Evolutionary conservation across 176 grass and related monocot genomes (phyloP), one percentile per base, ranked within the genome.

Genomic region (Alloteropsis semialata): DNA sequence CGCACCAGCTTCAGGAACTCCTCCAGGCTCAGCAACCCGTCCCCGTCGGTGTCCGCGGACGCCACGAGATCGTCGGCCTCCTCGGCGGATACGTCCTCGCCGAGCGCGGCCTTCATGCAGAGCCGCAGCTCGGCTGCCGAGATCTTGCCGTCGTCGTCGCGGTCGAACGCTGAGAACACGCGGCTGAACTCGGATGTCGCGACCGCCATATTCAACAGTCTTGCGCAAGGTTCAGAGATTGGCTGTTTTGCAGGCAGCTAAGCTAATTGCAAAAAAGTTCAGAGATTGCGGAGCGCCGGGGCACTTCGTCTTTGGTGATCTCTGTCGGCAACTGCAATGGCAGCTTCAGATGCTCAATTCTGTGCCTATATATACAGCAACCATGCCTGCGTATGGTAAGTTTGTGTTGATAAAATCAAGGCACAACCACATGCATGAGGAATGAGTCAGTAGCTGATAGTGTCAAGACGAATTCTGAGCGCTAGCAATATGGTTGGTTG

Each of bases 111-210:
- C n/a, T 55, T 81, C 63, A 81, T 68, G 78, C 63, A 68, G 1
- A 55, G 63, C 15, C 63, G 63, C 78, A 81, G 63, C 78, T 81
- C 78, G 16, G 48, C 9, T 10, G 78, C 78, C 32, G 63, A 81
- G 48, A 81, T 67, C 63, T 81, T 68, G 48, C 78, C 63, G 61
- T 80, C 63, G 43, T 16, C 61, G 61, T 80, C 78, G 0, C 78
- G 46, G 50, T 80, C 77, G 4, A 80, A 65, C 14, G 77, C 45
- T 6, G 77, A 51, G 64, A 80, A 80, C 14, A 80, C 62, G 32
- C 77, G 77, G 77, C 45, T 51, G 32, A 80, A 80, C 22, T 53
- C 62, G 14, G 62, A 37, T 3, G 77, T 33, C 17, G 18, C 41
- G 18, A 5, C 58, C 18, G 11, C 58, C 76, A 80, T 72, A 29